Evolutionary conservation across 2,329 filamentous ascomycete species (phyloP).

Genomic region (Colletotrichum camelliae): DNA sequence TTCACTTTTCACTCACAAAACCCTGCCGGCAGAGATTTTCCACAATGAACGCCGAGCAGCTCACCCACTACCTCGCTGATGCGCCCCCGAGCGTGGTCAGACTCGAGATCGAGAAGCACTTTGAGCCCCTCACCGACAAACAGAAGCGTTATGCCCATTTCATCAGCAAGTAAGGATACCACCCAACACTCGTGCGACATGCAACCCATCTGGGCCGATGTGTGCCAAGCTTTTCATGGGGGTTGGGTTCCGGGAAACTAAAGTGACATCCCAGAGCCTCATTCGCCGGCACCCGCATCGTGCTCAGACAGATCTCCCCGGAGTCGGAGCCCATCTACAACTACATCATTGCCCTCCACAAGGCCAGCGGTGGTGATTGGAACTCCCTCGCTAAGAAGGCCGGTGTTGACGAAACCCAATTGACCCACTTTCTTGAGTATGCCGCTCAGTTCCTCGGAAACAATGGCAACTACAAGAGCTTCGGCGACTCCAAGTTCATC

Average conservation of each 20-base stretch:
- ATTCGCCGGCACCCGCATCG: slow-evolving; percentile 78
- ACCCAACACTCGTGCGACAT: neutral
- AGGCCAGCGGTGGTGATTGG: slow-evolving; percentile 73
- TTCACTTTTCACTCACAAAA: neutral
- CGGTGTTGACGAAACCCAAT: slow-evolving; percentile 65
- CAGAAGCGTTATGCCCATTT: slow-evolving; percentile 93
- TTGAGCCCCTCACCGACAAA: slow-evolving; percentile 75
- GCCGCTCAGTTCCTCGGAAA: slow-evolving; percentile 81
- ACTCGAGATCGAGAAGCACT: slow-evolving; percentile 91
- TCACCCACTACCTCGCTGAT: slow-evolving; percentile 86
- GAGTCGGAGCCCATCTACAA: slow-evolving; percentile 84
- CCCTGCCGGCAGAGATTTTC: slow-evolving; percentile 26
- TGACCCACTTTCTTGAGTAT: slow-evolving; percentile 77
- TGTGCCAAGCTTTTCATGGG: slow-evolving; percentile 7
- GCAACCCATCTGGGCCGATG: neutral
- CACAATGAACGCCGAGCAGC: slow-evolving; percentile 64
- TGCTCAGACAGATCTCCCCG: slow-evolving; percentile 81
- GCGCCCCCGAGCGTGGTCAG: slow-evolving; percentile 87
- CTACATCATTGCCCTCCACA: slow-evolving; percentile 77
- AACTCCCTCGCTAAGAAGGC: slow-evolving; percentile 68
- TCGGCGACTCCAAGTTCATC: slow-evolving; percentile 85
- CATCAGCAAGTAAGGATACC: slow-evolving; percentile 71
- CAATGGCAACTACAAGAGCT: slow-evolving; percentile 85
- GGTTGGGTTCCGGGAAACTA: neutral
- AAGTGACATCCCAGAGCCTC: slow-evolving; percentile 61